Percentiles rank a stretch among this genome's conserved stretches.
Conservation (phyloP, 108 stramenopile genomes). For the Discostella stelligeroides region DNA sequence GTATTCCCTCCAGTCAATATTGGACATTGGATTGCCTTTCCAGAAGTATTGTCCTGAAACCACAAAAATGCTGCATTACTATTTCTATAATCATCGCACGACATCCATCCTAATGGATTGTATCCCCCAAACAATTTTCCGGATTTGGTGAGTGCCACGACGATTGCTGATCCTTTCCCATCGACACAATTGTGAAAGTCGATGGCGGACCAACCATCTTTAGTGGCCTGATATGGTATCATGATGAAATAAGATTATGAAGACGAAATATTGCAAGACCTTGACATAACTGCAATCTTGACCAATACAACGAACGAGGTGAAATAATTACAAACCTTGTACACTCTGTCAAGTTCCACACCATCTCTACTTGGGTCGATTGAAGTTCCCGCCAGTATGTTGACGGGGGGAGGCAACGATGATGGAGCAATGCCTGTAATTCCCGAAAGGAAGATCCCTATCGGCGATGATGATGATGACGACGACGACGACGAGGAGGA, state of each 20-base stretch:
- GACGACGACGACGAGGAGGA: no score
- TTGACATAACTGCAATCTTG: no score
- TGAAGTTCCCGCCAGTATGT: constrained; percentile 39
- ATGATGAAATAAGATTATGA: background rate
- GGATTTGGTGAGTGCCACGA: constrained; percentile 56
- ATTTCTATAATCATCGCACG: constrained; percentile 73
- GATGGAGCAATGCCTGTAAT: constrained; percentile 42
- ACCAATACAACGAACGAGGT: background rate
- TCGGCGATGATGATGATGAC: background rate
- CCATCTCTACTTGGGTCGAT: constrained; percentile 47
- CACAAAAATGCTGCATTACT: constrained; percentile 79
- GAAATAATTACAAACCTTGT: constrained; percentile 19
- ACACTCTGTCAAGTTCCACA: constrained; percentile 43
- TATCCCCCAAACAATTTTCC: constrained; percentile 74
- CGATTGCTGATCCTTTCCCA: constrained; percentile 70
- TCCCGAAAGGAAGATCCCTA: constrained; percentile 33
- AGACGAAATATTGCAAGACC: background rate
- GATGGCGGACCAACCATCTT: constrained; percentile 79
- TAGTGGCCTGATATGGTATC: constrained; percentile 42
- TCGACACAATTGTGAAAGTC: constrained; percentile 76
- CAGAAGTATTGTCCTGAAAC: constrained; percentile 41
- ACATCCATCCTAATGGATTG: constrained; percentile 78
- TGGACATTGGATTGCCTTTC: constrained; percentile 42
- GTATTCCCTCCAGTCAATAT: constrained; percentile 70
- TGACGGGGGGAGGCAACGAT: constrained; percentile 29